Conservation (phyloP, 2,329 filamentous ascomycete genomes). For the Fusarium sp. region DNA sequence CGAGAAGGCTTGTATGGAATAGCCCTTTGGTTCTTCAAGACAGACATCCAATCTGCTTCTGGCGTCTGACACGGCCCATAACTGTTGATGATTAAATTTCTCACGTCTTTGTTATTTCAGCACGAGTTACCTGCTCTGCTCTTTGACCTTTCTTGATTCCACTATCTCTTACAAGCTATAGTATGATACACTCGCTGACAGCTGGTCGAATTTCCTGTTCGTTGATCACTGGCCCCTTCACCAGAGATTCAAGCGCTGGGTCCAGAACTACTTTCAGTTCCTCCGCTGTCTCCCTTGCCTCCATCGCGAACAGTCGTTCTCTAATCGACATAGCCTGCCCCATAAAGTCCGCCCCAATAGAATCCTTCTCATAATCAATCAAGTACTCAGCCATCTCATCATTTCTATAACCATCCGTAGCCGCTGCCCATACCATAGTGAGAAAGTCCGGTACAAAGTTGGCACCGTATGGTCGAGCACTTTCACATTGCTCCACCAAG, state of each 20-base stretch:
- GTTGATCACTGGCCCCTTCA: not conserved
- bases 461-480: conserved; percentile 28
- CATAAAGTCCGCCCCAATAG: conserved; percentile 25
- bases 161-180: not conserved
- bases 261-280: not conserved
- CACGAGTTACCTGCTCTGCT: not conserved
- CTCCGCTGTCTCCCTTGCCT: not conserved
- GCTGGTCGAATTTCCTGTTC: not conserved
- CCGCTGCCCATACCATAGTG: conserved; percentile 28
- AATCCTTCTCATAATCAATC: conserved; percentile 29
- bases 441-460: conserved; percentile 27
- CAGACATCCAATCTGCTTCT: no score
- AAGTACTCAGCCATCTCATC: conserved; percentile 21
- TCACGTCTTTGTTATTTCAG: not conserved
- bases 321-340: conserved; percentile 16
- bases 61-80: no score
- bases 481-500: conserved; percentile 18
- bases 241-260: not conserved
- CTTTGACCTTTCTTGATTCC: not conserved
- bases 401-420: conserved; percentile 2
- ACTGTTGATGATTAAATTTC: no score
- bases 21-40: not conserved
- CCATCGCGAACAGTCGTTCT: conserved; percentile 16
- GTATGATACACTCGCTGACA: not conserved
- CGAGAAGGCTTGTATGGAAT: not conserved